Percentiles rank a stretch among this genome's conserved stretches.
Evolutionary conservation across 2,329 filamentous ascomycete genomes (phyloP).

Genomic region (Claviceps cyperi): DNA sequence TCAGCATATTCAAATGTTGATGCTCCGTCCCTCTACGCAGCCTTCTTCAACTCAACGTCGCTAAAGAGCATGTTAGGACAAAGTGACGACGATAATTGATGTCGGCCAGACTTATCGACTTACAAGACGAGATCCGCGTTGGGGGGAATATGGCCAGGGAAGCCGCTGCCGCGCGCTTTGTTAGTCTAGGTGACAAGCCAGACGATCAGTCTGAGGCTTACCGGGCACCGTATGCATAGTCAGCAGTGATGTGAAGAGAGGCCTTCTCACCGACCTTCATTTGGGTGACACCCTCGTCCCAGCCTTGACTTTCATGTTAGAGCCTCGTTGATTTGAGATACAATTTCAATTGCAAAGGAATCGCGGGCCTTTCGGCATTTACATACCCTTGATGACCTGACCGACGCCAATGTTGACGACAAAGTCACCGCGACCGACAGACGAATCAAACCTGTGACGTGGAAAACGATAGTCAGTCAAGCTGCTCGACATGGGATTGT

Average conservation of each 20-base stretch:
- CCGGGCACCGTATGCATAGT: constrained; percentile 9
- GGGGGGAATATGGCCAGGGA: constrained; percentile 59
- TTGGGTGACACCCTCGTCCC: constrained; percentile 69
- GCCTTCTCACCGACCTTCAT: constrained; percentile 92
- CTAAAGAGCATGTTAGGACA: constrained; percentile 2
- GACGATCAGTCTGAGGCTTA: constrained; percentile 30
- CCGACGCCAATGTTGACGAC: constrained; percentile 66
- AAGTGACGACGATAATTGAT: neutral
- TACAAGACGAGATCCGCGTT: constrained; percentile 4
- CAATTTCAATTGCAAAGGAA: neutral
- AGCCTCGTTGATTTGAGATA: neutral
- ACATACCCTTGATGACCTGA: constrained; percentile 68
- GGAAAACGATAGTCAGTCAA: neutral
- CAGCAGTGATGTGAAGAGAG: constrained; percentile 58
- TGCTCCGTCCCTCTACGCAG: neutral
- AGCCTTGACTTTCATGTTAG: constrained; percentile 35
- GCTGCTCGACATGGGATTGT: neutral
- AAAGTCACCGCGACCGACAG: constrained; percentile 64
- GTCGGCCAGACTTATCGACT: neutral
- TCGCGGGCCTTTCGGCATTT: neutral
- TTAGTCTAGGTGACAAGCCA: neutral
- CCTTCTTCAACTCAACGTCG: constrained; percentile 6
- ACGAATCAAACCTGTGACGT: constrained; percentile 68
- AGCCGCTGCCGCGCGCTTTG: constrained; percentile 42
- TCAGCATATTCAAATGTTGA: neutral